phyloP scores from a whole-genome alignment of 192 early-diverging fungal species.

The Endogone sp. region DNA sequence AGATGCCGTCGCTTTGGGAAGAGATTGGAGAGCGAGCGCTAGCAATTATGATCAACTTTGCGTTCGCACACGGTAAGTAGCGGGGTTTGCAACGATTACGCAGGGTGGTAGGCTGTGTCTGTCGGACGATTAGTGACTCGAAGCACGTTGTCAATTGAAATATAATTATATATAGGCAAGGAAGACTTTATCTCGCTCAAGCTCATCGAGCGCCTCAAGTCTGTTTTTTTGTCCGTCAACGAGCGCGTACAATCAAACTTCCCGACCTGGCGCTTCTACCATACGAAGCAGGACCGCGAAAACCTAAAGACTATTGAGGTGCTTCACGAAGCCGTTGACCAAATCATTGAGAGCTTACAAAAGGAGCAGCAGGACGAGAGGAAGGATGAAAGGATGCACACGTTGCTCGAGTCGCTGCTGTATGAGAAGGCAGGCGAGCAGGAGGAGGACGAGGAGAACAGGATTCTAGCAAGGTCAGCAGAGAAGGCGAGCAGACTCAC shows the following conservation, averaged over 20 bases:
- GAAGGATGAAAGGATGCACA: conserved; percentile 6
- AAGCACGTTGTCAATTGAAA: background rate
- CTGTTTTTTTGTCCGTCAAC: background rate
- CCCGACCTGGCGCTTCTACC: background rate
- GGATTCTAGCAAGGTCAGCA: background rate
- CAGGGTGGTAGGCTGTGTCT: background rate
- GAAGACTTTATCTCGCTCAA: conserved; percentile 7
- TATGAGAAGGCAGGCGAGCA: background rate
- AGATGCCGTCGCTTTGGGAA: background rate
- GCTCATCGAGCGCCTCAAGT: background rate
- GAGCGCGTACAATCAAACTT: background rate
- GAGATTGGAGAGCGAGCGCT: background rate
- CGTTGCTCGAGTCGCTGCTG: conserved; percentile 12
- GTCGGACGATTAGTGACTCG: background rate
- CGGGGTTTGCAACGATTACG: background rate
- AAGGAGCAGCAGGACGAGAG: conserved; percentile 5
- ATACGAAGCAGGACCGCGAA: conserved; percentile 4
- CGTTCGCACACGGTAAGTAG: conserved; percentile 12
- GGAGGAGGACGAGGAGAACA: background rate
- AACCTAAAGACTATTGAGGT: background rate
- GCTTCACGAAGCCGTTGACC: background rate
- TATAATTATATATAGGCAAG: background rate
- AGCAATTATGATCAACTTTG: background rate
- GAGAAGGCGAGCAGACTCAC: conserved; percentile 10
- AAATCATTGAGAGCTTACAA: background rate